Base-by-base conservation (phyloP, 2,329 filamentous ascomycete genomes). In the Colletotrichum shisoi region DNA sequence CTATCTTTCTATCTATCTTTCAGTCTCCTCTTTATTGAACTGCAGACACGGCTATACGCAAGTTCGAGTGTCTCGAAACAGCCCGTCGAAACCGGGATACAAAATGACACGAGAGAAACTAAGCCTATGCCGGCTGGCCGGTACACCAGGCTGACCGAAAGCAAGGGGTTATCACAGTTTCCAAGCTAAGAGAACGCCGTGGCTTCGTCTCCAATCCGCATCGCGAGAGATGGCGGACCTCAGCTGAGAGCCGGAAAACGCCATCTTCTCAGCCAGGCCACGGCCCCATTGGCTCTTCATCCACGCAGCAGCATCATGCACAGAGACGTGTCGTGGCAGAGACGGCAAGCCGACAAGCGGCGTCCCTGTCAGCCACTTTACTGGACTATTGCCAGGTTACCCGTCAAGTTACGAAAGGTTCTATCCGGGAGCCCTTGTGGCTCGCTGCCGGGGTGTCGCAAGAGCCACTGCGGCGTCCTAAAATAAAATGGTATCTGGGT, bases 231-330 rank as follows among this genome's bases (percentile, higher is more conserved):
- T 53, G 59, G 59, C 62, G 51, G 56, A 24, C 66, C 34, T 57
- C 66, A 62, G 66, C 66, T 68, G 57, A 68, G 42, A 34, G 34
- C 45, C 24, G 39, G 31, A 44, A 3, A 39, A 49, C 62, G 62
- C 66, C 62, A 44, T 42, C 31, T 34, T 21, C 15, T 31, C 15
- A n/a, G n/a, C 13, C 15, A 49, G 24, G 13, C 7, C 27, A 31
- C 15, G 13, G 31, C 2, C 11, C 21, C n/a, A 67, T 37, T 53
- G 66, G 62, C 13, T 13, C n/a, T 8, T 2, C 19, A 5, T 42
- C 6, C 24, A 31, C 46, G 17, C 45, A 24, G 45, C 3, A n/a
- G 40, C 34, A 48, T 15, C 34, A 48, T 15, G 48, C 42, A 34
- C 21, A 13, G 12, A 61, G 49, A 19, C 37, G 34, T 57, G 48